These are phyloP conservation scores for Rhodomyrtus psidioides DNA, from an alignment of 441 rosid species.

Conservation along the genomic window DNA sequence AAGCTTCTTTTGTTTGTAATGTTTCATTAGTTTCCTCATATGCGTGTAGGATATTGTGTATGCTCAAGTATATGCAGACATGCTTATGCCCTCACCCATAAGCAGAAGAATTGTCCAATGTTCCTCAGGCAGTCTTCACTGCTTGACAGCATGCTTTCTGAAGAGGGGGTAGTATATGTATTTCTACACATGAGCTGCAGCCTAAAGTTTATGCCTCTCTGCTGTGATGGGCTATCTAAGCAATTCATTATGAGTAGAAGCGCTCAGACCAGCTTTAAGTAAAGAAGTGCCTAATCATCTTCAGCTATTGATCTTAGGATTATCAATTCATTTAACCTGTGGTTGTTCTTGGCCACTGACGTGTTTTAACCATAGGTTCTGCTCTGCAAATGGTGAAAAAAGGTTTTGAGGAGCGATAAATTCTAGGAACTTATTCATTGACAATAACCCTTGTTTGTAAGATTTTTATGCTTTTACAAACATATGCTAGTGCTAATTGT, in stretches of 20 bases:
- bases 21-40: not conserved
- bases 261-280: not conserved
- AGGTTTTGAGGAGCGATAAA: not conserved
- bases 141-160: not conserved
- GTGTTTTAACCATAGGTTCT: not conserved
- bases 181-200: not conserved
- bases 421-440: not conserved
- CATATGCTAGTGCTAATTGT: not conserved
- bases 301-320: not conserved
- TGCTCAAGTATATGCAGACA: not conserved
- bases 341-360: not conserved
- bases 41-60: not conserved
- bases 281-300: not conserved
- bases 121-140: not conserved
- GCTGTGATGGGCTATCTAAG: not conserved
- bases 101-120: not conserved
- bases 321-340: not conserved
- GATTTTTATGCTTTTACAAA: not conserved
- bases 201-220: not conserved
- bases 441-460: not conserved
- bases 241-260: not conserved
- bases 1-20: not conserved
- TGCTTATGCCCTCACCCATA: not conserved
- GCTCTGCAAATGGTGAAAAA: not conserved
- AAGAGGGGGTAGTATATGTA: not conserved